Percentiles rank a stretch among this genome's conserved stretches.
phyloP scores from a whole-genome alignment of 106 monocot species.

The Alisma plantagoaquatica region DNA sequence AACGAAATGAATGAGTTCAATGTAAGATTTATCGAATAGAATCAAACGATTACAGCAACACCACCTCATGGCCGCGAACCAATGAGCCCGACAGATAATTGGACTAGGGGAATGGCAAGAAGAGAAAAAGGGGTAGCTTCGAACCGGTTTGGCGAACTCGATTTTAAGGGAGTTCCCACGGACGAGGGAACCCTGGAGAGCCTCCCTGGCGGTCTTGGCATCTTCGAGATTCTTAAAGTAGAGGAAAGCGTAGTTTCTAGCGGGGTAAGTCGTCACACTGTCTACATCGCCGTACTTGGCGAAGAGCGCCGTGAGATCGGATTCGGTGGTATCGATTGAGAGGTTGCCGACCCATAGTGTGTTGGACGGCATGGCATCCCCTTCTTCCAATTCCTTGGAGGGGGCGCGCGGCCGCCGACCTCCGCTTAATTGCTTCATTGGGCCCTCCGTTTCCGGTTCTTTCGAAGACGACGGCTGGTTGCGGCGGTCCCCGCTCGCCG shows the following conservation, averaged over 20 bases:
- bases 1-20: no score
- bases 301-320: conserved; percentile 60
- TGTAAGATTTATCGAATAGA: no score
- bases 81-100: background rate
- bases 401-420: conserved; percentile 8
- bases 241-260: conserved; percentile 69
- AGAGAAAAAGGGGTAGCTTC: conserved; percentile 3
- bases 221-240: conserved; percentile 44
- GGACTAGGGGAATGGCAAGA: background rate
- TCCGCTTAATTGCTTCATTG: background rate
- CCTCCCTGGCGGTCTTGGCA: conserved; percentile 51
- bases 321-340: conserved; percentile 31
- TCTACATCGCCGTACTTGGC: conserved; percentile 49
- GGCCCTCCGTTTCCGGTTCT: no score
- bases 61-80: no score
- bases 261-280: conserved; percentile 32
- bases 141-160: conserved; percentile 75
- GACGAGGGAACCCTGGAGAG: conserved; percentile 38
- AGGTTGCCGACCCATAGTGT: conserved; percentile 83
- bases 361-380: conserved; percentile 17
- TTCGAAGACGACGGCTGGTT: no score
- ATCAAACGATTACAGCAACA: no score
- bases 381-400: conserved; percentile 13
- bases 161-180: conserved; percentile 38
- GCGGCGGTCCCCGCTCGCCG: no score